Evolutionary conservation across 2,329 filamentous ascomycete species (phyloP), one percentile per base, ranked within the genome.

Genomic region (Fusarium liriodendri): DNA sequence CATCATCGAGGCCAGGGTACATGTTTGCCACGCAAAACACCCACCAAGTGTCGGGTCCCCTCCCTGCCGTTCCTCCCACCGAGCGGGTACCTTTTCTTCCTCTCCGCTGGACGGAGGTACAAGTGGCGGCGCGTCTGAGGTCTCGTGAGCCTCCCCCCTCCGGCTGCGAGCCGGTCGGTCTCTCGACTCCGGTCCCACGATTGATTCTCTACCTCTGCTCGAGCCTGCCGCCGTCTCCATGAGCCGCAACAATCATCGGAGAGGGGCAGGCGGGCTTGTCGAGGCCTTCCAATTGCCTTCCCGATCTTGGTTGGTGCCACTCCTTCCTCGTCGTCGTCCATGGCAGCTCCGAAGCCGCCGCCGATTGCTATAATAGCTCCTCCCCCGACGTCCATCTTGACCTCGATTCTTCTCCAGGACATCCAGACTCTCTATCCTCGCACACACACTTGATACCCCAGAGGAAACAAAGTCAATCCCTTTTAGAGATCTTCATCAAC

Each of bases 321-420:
- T 52, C 60, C 60, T 59, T 57, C 60, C 50, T 40, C n/a, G 42
- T 6, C 62, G 60, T 47, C 42, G 42, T 52, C 47, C 47, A 29
- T 52, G 18, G 25, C 47, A 29, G 18, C 25, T 75, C 72, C 70
- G 66, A 71, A 62, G 58, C 55, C 66, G 66, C 63, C 47, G 52
- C 67, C 66, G 67, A 74, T 74, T 78, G 64, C 72, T 78, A 79
- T 79, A 79, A 78, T 78, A 77, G 74, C 67, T 77, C 73, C 70
- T 67, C 61, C 67, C 75, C 71, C 71, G 63, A 59, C 69, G 70
- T 66, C 38, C 35, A 70, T 62, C 59, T 69, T 57, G 37, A 67
- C 27, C n/a, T 74, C 35, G 64, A 64, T 52, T 65, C 72, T 67
- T 54, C 59, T 54, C 40, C 66, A 75, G 67, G 69, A 71, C 66